Conservation (phyloP, 2,329 filamentous ascomycete species). For the Neonectria sp. region DNA sequence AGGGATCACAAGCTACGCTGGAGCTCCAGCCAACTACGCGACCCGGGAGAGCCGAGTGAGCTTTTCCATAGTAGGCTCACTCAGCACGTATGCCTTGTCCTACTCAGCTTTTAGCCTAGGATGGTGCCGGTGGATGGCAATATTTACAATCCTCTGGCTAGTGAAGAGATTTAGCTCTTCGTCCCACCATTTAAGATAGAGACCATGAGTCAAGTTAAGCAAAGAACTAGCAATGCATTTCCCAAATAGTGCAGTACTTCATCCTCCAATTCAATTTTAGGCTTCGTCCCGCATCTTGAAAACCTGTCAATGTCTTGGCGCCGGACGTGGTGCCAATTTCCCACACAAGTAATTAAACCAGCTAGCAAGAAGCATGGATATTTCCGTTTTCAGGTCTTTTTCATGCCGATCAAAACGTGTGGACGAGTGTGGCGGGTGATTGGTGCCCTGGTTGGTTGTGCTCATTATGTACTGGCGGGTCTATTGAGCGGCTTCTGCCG, state of each 20-base stretch:
- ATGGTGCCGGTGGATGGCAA: too few relatives aligned
- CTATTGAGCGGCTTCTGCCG: background rate
- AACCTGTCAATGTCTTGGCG: background rate
- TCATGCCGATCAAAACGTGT: background rate
- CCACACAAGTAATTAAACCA: background rate
- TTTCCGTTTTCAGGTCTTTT: background rate
- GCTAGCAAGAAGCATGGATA: background rate
- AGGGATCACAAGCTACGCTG: constrained; percentile 27
- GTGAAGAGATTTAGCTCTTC: too few relatives aligned
- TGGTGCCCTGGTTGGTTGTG: background rate
- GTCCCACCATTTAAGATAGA: too few relatives aligned
- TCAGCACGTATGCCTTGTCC: too few relatives aligned
- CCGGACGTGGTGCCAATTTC: too few relatives aligned
- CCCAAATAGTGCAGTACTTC: too few relatives aligned
- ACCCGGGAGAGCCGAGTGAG: background rate
- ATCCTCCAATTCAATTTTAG: too few relatives aligned
- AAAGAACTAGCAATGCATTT: too few relatives aligned
- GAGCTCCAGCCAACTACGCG: background rate
- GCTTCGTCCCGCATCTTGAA: too few relatives aligned
- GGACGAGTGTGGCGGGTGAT: background rate
- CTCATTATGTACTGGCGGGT: background rate
- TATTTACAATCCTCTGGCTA: too few relatives aligned
- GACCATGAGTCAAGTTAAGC: too few relatives aligned
- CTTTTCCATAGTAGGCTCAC: background rate
- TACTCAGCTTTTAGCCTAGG: too few relatives aligned